These are phyloP conservation scores for Capronia americana DNA, from an alignment of 2,329 filamentous ascomycete genomes.

Conservation along the genomic window DNA sequence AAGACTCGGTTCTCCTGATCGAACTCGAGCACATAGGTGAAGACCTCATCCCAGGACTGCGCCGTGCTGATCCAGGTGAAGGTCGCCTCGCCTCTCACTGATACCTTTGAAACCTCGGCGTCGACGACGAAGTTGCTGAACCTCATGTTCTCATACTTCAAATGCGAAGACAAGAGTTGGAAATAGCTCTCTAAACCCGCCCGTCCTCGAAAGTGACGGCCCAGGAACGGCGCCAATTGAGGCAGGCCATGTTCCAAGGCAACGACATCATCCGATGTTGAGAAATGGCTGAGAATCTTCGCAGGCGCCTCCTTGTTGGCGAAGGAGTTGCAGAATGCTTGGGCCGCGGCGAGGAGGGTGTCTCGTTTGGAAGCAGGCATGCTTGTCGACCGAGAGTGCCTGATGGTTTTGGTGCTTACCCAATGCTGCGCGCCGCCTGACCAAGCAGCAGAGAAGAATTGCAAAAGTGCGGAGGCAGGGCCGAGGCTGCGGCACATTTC, in stretches of 20 bases:
- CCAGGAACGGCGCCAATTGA: slow-evolving; percentile 51
- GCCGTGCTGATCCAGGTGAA: slow-evolving; percentile 47
- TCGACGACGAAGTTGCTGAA: slow-evolving; percentile 51
- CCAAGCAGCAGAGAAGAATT: slow-evolving; percentile 15
- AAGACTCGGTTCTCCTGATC: slow-evolving; percentile 47
- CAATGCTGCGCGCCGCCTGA: slow-evolving; percentile 22
- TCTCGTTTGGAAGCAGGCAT: slow-evolving; percentile 31
- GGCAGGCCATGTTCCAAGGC: slow-evolving; percentile 51
- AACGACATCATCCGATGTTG: slow-evolving; percentile 39
- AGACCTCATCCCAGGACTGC: slow-evolving; percentile 51
- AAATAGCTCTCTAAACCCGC: slow-evolving; percentile 49
- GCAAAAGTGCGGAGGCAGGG: slow-evolving; percentile 24
- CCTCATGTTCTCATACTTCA: slow-evolving; percentile 47
- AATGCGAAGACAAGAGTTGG: slow-evolving; percentile 41
- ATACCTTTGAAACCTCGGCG: slow-evolving; percentile 43
- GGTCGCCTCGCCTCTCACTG: slow-evolving; percentile 44
- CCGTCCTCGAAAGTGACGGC: slow-evolving; percentile 48
- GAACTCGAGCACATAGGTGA: slow-evolving; percentile 49
- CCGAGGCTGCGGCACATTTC: slow-evolving; percentile 30
- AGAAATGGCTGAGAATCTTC: slow-evolving; percentile 47
- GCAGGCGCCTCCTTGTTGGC: slow-evolving; percentile 40
- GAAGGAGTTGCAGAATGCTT: slow-evolving; percentile 44
- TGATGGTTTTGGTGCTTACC: slow-evolving; percentile 16
- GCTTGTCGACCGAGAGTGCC: slow-evolving; percentile 10
- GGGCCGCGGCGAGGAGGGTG: slow-evolving; percentile 41